Evolutionary conservation across 1,284 basidiomycete species (phyloP).

Genomic region (Porodaedalea pini): DNA sequence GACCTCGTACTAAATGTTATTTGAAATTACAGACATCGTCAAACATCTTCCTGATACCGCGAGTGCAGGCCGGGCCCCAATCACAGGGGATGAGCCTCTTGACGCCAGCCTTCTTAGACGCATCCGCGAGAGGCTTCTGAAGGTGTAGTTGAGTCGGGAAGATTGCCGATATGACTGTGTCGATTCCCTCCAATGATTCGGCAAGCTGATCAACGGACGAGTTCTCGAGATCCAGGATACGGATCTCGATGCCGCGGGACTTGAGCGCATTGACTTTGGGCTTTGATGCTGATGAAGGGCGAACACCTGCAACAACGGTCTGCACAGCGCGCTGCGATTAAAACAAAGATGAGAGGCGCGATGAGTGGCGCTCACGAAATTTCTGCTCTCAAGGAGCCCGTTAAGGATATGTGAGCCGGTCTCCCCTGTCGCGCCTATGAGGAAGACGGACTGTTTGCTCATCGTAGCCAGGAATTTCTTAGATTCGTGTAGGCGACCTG

Average conservation of each 20-base stretch:
- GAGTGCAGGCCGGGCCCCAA: conserved; percentile 8
- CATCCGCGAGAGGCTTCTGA: conserved; percentile 13
- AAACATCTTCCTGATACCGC: background rate
- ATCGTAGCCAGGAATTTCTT: background rate
- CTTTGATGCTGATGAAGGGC: too few species aligned
- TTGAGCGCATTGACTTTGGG: too few species aligned
- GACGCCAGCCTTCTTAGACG: too few species aligned
- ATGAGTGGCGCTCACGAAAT: background rate
- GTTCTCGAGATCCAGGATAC: background rate
- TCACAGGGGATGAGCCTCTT: conserved; percentile 19
- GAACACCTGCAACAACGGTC: background rate
- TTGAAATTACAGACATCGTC: background rate
- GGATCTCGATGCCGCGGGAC: too few species aligned
- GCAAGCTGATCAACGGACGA: too few species aligned
- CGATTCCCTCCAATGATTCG: background rate
- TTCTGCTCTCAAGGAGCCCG: background rate
- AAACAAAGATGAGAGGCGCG: background rate
- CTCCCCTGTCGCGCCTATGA: conserved; percentile 8
- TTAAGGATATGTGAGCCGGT: conserved; percentile 2
- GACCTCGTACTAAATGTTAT: background rate
- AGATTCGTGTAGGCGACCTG: background rate
- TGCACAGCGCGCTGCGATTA: conserved; percentile 1
- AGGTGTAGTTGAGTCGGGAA: background rate
- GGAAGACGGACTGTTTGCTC: conserved; percentile 5
- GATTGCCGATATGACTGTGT: conserved; percentile 7